phyloP scores from a whole-genome alignment of 306 rosid species.

The Delonix regia region DNA sequence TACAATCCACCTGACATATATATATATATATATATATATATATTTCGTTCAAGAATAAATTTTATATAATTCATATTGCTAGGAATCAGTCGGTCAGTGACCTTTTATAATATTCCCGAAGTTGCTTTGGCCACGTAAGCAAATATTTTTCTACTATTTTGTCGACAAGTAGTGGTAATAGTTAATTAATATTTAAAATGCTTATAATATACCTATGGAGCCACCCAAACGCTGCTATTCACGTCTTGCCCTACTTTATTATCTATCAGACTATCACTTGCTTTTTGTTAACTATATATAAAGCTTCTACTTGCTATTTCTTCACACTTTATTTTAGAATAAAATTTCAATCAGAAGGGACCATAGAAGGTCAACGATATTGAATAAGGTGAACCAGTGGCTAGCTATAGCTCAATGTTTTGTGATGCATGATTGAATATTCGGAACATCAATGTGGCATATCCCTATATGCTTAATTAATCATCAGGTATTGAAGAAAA shows the following conservation, averaged over 20 bases:
- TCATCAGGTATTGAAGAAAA: conserved; percentile 1
- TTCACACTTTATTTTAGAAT: not conserved
- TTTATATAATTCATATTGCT: not conserved
- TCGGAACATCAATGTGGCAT: conserved; percentile 13
- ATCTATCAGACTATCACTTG: not conserved
- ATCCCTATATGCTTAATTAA: conserved; percentile 27
- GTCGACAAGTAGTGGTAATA: not conserved
- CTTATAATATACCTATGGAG: not conserved
- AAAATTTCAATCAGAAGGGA: too few relatives aligned
- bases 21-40: too few relatives aligned
- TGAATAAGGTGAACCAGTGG: not conserved
- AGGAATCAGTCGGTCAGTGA: not conserved
- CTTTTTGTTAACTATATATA: not conserved
- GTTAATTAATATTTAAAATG: not conserved
- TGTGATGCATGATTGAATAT: not conserved
- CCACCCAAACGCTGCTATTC: not conserved
- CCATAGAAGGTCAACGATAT: not conserved
- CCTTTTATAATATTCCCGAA: not conserved
- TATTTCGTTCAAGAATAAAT: not conserved
- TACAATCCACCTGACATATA: not conserved
- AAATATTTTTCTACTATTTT: not conserved
- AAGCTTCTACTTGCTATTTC: not conserved
- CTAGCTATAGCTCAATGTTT: not conserved
- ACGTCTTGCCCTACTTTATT: not conserved
- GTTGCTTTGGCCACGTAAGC: conserved; percentile 15